Evolutionary conservation across 805 yeast genomes (phyloP).

Genomic region (Nakazawaea siamensis): DNA sequence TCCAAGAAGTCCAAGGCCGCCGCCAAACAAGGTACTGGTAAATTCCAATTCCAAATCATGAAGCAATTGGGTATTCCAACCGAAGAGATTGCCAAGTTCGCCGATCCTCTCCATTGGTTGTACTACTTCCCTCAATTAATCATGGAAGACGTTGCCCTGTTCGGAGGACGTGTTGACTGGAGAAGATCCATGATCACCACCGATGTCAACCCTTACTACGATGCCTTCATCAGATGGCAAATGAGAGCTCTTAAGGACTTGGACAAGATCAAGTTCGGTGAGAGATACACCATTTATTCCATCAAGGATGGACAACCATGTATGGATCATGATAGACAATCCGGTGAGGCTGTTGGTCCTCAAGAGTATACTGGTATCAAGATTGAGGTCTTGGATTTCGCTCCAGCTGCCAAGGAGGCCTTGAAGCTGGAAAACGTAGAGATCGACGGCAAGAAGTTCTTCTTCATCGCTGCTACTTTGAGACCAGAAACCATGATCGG

Average conservation of each 20-base stretch:
- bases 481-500: slow-evolving; percentile 99
- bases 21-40: slow-evolving; percentile 90
- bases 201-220: slow-evolving; percentile 91
- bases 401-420: slow-evolving; percentile 45
- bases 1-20: slow-evolving; percentile 92
- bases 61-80: slow-evolving; percentile 81
- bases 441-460: slow-evolving; percentile 52
- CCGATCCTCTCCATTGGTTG: slow-evolving; percentile 91
- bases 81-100: slow-evolving; percentile 79
- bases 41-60: slow-evolving; percentile 95
- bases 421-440: slow-evolving; percentile 43
- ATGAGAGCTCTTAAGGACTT: slow-evolving; percentile 77
- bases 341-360: slow-evolving; percentile 95
- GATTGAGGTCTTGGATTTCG: slow-evolving; percentile 60
- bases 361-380: slow-evolving; percentile 95
- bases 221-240: slow-evolving; percentile 94
- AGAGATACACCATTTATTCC: slow-evolving; percentile 94
- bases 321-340: slow-evolving; percentile 96
- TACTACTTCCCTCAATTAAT: slow-evolving; percentile 86
- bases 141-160: slow-evolving; percentile 63
- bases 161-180: slow-evolving; percentile 98
- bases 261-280: slow-evolving; percentile 95
- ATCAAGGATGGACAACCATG: slow-evolving; percentile 99
- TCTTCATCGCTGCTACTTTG: slow-evolving; percentile 90
- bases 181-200: slow-evolving; percentile 94